A percentile compares a stretch with the other conserved stretches of the same genome.
Conservation (phyloP, 2,329 filamentous ascomycete species). For the Colletotrichum lindemuthianum region DNA sequence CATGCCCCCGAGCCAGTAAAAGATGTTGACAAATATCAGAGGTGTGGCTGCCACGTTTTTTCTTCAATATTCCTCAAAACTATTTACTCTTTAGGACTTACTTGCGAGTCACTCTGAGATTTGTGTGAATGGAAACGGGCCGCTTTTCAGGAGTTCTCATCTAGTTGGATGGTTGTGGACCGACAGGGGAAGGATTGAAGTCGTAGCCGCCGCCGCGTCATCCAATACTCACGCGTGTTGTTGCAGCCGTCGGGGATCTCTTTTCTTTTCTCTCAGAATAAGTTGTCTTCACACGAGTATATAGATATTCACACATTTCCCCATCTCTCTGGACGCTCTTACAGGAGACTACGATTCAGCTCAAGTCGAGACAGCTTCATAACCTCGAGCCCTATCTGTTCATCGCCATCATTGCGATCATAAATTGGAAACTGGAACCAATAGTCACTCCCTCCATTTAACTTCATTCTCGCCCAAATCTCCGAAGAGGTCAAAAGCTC, state of each 20-base stretch:
- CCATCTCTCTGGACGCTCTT: background rate
- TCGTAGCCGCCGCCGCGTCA: conserved; percentile 5
- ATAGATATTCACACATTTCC: conserved; percentile 4
- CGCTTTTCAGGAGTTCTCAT: background rate
- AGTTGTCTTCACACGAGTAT: background rate
- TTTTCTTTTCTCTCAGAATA: background rate
- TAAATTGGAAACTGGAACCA: too few relatives aligned
- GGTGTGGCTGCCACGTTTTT: conserved; percentile 36
- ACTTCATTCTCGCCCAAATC: background rate
- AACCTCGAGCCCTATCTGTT: too few relatives aligned
- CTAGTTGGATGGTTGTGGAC: conserved; percentile 9
- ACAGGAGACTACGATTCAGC: too few relatives aligned
- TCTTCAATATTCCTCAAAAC: conserved; percentile 29
- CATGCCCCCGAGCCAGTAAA: background rate
- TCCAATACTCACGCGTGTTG: conserved; percentile 2
- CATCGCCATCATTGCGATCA: too few relatives aligned
- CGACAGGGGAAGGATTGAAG: conserved; percentile 6
- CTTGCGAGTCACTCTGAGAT: conserved; percentile 10
- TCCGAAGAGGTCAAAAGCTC: background rate
- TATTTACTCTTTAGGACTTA: conserved; percentile 30
- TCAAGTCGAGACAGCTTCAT: too few relatives aligned
- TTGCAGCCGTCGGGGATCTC: background rate
- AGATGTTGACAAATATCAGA: conserved; percentile 16
- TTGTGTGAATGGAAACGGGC: background rate
- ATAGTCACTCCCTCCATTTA: background rate